A percentile compares a stretch with the other conserved stretches of the same genome.
These are phyloP conservation scores for Talaromyces sp. DNA, from an alignment of 2,329 filamentous ascomycete genomes.

Conservation along the genomic window DNA sequence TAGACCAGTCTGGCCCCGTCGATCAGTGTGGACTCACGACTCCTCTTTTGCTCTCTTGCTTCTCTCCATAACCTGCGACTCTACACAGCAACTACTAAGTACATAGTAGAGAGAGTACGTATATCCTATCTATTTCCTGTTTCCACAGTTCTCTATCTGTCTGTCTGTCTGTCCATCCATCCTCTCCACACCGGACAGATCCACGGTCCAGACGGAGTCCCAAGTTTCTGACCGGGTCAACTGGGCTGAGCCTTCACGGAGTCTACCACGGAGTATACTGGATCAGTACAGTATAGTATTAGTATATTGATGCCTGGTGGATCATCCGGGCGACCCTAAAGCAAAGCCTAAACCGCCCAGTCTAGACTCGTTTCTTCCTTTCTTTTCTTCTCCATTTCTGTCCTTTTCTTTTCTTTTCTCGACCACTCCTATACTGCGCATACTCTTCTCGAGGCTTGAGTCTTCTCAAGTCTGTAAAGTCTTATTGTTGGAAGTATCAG, in stretches of 20 bases:
- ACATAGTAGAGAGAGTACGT: no score
- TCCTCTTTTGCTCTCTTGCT: background rate
- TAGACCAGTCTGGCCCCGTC: conserved; percentile 9
- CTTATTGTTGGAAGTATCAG: no score
- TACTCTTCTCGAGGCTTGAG: background rate
- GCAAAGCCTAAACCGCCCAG: background rate
- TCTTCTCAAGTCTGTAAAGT: no score
- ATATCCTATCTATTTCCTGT: no score
- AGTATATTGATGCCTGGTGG: background rate
- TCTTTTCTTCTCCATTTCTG: background rate
- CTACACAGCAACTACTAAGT: no score
- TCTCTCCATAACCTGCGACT: no score
- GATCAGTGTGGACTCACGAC: background rate
- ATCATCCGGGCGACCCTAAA: conserved; percentile 11
- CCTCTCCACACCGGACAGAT: no score
- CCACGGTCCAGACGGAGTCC: no score
- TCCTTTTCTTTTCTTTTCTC: background rate
- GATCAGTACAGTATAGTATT: no score
- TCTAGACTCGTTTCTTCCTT: background rate
- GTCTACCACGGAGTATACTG: no score
- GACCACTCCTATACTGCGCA: background rate
- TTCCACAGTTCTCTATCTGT: no score
- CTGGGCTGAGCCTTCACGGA: background rate
- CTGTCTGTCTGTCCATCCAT: no score
- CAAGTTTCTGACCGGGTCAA: background rate